Evolutionary conservation across 2,329 filamentous ascomycete species (phyloP), one percentile per base, ranked within the genome.

Genomic region (Byssochlamys sp.): DNA sequence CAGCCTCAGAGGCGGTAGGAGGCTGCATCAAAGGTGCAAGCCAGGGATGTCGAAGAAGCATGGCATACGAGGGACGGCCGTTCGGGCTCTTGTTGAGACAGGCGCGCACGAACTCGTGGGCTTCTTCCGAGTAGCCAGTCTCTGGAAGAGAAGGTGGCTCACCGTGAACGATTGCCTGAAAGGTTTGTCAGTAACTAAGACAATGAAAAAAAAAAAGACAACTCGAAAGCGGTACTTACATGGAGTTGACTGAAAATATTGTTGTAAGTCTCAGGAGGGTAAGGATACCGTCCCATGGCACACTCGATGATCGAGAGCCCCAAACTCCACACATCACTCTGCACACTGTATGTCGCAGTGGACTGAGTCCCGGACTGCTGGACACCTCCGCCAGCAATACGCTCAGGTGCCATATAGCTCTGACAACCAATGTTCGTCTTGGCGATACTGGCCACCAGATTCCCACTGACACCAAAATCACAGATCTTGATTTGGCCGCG

Each of bases 391-490:
- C 90, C 90, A 7, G 90, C 90, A 67, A 99, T 99, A 63, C 94
- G 81, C 73, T 99, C 94, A 0, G 94, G 94, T 0, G 94, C 94
- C 94, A 99, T 99, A 76, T 99, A 99, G 69, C 91, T 96, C 75
- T 99, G 94, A 69, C 94, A 99, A 45, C 94, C 94, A 67, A 99
- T 99, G 71, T 99, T 99, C 28, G 94, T 99, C 76, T 95, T 96
- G 55, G 94, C 94, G 67, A 97, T 97, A 77, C 91, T 96, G 26
- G 94, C 92, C 25, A 99, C 94, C 26, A 99, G 78, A 67, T 99
- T 99, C 55, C 94, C 94, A 64, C 89, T 95, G 57, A 99, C 94
- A 57, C 94, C 94, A 72, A 99, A 99, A 74, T 99, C 94, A 74
- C 94, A 99, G 58, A 99, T 96, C 76, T 99, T 99, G 78, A 97